Evolutionary conservation across 2,329 filamentous ascomycete species (phyloP).

Genomic region (Escovopsis sp.): DNA sequence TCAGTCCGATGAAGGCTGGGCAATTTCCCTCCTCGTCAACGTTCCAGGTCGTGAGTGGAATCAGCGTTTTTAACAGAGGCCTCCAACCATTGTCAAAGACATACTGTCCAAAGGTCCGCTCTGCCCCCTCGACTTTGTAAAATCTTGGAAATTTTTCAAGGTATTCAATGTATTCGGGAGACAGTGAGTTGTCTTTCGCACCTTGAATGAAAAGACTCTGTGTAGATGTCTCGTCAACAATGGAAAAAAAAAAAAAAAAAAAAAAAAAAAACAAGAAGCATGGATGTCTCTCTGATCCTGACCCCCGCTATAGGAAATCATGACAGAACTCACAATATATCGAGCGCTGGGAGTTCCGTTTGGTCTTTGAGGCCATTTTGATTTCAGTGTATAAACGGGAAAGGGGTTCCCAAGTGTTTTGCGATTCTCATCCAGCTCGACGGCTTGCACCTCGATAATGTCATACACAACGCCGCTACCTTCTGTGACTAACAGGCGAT

Average conservation of each 20-base stretch:
- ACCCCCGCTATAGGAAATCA: neutral
- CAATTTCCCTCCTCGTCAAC: conserved; percentile 4
- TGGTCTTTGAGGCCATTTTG: conserved; percentile 4
- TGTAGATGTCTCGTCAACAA: too few species aligned
- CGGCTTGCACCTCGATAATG: conserved; percentile 1
- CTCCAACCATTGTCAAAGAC: conserved; percentile 4
- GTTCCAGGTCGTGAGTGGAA: conserved; percentile 3
- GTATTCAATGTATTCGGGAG: conserved; percentile 1
- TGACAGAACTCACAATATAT: conserved; percentile 1
- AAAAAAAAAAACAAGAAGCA: too few species aligned
- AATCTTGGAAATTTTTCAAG: conserved; percentile 2
- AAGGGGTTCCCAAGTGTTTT: neutral
- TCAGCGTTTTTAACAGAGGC: conserved; percentile 1
- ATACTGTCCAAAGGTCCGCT: conserved; percentile 1
- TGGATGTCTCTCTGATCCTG: neutral
- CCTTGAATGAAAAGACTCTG: neutral
- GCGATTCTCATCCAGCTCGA: neutral
- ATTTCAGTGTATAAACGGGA: conserved; percentile 1
- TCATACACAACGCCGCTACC: conserved; percentile 5
- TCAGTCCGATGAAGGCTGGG: neutral
- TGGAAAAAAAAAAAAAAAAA: too few species aligned
- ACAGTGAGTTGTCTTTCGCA: neutral
- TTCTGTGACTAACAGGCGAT: conserved; percentile 1
- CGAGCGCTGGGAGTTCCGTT: conserved; percentile 5
- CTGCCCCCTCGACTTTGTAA: conserved; percentile 1